phyloP scores from a whole-genome alignment of 2,329 filamentous ascomycete species.

The Neurospora sp. region DNA sequence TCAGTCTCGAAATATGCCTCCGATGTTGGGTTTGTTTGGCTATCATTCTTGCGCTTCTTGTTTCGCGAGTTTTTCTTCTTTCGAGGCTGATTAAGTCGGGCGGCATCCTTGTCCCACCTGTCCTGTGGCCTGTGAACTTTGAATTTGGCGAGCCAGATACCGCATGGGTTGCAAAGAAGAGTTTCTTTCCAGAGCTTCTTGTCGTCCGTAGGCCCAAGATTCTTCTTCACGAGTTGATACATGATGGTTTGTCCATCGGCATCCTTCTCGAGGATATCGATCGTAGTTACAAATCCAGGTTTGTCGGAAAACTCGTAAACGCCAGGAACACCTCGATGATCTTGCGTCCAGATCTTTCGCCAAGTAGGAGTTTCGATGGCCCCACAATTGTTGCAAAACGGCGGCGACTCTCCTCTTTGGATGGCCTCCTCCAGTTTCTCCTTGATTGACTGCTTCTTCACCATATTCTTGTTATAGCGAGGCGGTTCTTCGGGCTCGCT shows the following conservation, averaged over 20 bases:
- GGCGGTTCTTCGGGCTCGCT: conserved; percentile 33
- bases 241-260: conserved; percentile 50
- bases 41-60: conserved; percentile 41
- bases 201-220: conserved; percentile 49
- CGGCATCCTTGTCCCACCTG: conserved; percentile 63
- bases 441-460: conserved; percentile 52
- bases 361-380: conserved; percentile 94
- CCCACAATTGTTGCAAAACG: conserved; percentile 86
- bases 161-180: conserved; percentile 88
- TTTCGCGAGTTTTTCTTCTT: conserved; percentile 36
- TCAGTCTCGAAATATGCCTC: conserved; percentile 46
- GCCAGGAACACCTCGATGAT: conserved; percentile 58
- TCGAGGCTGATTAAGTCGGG: conserved; percentile 40
- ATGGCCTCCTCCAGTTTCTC: conserved; percentile 54
- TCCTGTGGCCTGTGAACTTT: conserved; percentile 73
- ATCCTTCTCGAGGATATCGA: conserved; percentile 57
- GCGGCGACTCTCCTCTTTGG: conserved; percentile 71
- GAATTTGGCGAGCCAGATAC: conserved; percentile 87
- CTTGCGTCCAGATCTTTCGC: conserved; percentile 84
- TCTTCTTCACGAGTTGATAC: conserved; percentile 73
- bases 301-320: conserved; percentile 63
- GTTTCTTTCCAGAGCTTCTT: conserved; percentile 60
- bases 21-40: conserved; percentile 36
- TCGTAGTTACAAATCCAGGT: conserved; percentile 63
- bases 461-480: conserved; percentile 52